Base-by-base conservation (phyloP, 2,329 filamentous ascomycete species). In the Coniochaeta ligniaria region DNA sequence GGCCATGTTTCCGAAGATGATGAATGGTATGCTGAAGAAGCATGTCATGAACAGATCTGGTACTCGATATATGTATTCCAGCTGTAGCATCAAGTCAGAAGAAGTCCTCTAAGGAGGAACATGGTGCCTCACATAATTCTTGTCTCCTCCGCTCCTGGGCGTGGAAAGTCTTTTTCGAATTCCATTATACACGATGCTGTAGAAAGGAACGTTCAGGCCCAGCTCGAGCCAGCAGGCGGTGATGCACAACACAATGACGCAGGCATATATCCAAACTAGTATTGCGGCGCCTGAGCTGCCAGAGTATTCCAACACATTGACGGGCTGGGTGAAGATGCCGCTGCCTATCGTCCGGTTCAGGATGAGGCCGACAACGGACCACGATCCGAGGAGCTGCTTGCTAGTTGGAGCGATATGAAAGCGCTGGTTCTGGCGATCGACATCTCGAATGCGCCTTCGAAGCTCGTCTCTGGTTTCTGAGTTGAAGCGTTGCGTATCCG, bases 131-230 rank as follows among this genome's bases (percentile, higher is more conserved):
- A 71, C 69, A 60, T 75, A 78, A 63, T 77, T 76, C 62, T 76
- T 73, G 62, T 75, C 75, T 22, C 74, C 74, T n/a, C 74, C 74
- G 58, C 68, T 73, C 59, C 73, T 64, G 6, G 74, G 74, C 8
- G 64, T 58, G 7, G 64, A 64, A 6, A 74, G 68, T 9, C 64
- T 63, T 35, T 64, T 64, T 33, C 66, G 64, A 11, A 65, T 60
- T 14, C 66, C 68, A 26, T 67, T 63, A 28, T 67, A 61, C 9
- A 66, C 63, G 57, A 70, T 65, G 58, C 68, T 47, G 38, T 63
- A 56, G 20, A 61, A 66, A 16, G 74, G 74, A 35, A 75, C 67
- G 11, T 69, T 72, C 8, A 76, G 63, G 6, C 72, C 73, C 35
- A 74, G 69, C 61, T 77, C 74, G 3, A 75, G 33, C 68, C 60